Base-by-base conservation (phyloP, 225 moss, liverwort and hornwort species). In the Sphagnum contortum region DNA sequence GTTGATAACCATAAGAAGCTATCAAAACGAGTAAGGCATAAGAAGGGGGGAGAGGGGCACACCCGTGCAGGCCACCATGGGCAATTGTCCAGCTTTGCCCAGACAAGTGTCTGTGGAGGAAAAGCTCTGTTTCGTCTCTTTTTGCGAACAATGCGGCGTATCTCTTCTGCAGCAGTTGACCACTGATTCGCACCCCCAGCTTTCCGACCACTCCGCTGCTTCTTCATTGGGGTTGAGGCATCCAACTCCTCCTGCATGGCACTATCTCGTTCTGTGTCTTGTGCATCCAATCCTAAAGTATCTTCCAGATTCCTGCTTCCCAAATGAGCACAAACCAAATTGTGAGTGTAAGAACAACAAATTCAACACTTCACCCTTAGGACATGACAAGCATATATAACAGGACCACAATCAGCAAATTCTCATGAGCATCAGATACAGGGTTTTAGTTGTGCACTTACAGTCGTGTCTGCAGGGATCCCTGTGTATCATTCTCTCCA, bases 51-150 rank as follows among this genome's bases (percentile, higher is more conserved):
- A 2, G 3, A 50, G 4, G 57, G 48, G 67, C 77, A 49, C 84
- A 96, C 95, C 83, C 88, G 71, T 49, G 95, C 95, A 75, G 95
- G 95, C 95, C 95, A 96, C 95, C 95, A 96, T 49, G 83, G 86
- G 70, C 75, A 80, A n/a, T 76, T 75, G 71, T 88, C 90, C 57
- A 83, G 80, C 70, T 87, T 88, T 8, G 92, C 95, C 95, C 95
- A 96, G 61, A 92, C 90, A 58, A 87, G 85, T 71, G 80, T 85
- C 66, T 88, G 83, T 3, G 86, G 83, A 57, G 95, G 72, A 68
- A 92, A 90, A 12, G 79, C 80, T 81, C 87, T 77, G 53, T 79
- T 74, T 66, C 77, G 78, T 72, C 82, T 76, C 75, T 87, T 83
- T 82, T 84, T 88, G 64, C 84, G 81, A 68, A 89, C 87, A 59